A percentile compares a stretch with the other conserved stretches of the same genome.
Evolutionary conservation across 306 rosid genomes (phyloP).

Genomic region (Quillaja saponaria): DNA sequence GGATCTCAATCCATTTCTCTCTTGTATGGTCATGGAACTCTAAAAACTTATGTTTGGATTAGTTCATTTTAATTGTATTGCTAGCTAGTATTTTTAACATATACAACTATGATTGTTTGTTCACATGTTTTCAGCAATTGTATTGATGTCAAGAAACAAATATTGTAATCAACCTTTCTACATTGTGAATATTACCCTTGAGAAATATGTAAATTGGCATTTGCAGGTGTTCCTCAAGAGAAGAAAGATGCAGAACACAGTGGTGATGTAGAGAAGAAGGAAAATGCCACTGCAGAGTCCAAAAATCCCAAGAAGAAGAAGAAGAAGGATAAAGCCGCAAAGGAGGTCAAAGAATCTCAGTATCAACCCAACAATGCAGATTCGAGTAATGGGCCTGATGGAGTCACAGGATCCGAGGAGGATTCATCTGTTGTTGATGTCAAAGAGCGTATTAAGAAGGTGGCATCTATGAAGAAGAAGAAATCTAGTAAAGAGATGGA

Average conservation of each 20-base stretch:
- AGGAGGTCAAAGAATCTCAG: conserved; percentile 62
- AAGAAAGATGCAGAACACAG: conserved; percentile 40
- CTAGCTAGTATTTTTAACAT: not conserved
- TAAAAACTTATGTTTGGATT: too few relatives aligned
- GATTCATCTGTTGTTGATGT: conserved; percentile 54
- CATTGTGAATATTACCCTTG: conserved; percentile 4
- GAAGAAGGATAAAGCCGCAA: conserved; percentile 68
- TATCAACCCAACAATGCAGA: conserved; percentile 34
- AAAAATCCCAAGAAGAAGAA: conserved; percentile 69
- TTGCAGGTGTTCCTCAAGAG: conserved; percentile 35
- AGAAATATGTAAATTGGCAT: conserved; percentile 19
- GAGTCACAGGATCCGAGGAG: conserved; percentile 47
- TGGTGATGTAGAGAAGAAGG: conserved; percentile 56
- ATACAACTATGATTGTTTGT: too few relatives aligned
- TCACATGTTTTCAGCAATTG: not conserved
- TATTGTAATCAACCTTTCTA: not conserved
- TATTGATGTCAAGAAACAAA: conserved; percentile 11
- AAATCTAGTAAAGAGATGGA: conserved; percentile 79
- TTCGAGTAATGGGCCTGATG: conserved; percentile 27
- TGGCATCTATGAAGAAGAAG: conserved; percentile 68
- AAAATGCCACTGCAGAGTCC: conserved; percentile 52
- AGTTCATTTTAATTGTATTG: too few relatives aligned
- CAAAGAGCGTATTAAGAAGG: conserved; percentile 76
- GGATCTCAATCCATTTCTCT: not conserved
- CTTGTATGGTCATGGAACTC: too few relatives aligned